Conservation (phyloP, 441 rosid genomes). For the Eutrema salsugineum region DNA sequence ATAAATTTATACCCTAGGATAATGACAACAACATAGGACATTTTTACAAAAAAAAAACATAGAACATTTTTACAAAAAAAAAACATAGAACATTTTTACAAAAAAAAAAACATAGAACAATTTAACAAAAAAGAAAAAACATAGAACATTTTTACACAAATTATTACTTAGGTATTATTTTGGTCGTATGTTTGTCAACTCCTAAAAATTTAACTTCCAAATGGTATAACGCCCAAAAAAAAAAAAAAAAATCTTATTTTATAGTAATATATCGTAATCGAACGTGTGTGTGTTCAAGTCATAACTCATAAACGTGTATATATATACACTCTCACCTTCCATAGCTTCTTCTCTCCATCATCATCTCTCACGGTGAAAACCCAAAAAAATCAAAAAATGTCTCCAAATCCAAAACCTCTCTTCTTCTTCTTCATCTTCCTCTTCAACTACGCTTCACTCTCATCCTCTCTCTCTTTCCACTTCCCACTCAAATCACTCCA, state of each 20-base stretch:
- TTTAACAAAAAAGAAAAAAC: too few relatives aligned
- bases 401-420: constrained; percentile 17
- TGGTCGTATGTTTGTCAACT: neutral
- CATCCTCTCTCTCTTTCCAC: constrained; percentile 33
- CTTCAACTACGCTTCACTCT: neutral
- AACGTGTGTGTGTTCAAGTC: neutral
- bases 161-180: too few relatives aligned
- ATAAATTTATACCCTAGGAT: too few relatives aligned
- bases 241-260: neutral
- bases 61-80: too few relatives aligned
- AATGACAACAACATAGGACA: too few relatives aligned
- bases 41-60: too few relatives aligned
- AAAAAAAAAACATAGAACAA: too few relatives aligned
- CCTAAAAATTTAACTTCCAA: neutral
- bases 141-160: too few relatives aligned
- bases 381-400: neutral
- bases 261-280: neutral
- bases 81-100: too few relatives aligned
- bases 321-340: constrained; percentile 13
- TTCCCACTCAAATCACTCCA: constrained; percentile 46
- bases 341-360: constrained; percentile 9
- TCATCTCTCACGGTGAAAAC: neutral
- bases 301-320: neutral
- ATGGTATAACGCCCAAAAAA: neutral
- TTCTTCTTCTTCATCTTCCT: constrained; percentile 5